Conservation (phyloP, 73 alveolate species). For the Halteria grandinella region DNA sequence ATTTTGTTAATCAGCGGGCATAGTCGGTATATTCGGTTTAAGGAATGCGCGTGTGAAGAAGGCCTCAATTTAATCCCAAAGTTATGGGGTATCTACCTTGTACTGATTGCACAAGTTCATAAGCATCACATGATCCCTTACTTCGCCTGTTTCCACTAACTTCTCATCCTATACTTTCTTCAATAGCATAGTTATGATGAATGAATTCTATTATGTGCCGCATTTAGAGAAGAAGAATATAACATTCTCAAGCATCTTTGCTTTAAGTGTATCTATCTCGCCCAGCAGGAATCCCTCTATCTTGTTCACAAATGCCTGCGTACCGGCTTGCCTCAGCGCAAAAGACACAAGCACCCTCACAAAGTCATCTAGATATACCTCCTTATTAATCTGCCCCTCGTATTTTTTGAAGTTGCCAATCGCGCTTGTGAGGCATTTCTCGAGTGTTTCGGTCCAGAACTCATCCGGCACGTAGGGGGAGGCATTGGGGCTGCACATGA, state of each 20-base stretch:
- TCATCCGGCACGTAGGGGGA: slow-evolving; percentile 10
- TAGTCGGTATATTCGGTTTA: background rate
- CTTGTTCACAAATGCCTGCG: background rate
- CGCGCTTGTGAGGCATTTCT: background rate
- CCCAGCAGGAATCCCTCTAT: slow-evolving; percentile 1
- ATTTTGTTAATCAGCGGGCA: slow-evolving; percentile 2
- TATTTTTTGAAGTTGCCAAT: slow-evolving; percentile 8
- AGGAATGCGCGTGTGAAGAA: background rate
- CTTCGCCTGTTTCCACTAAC: slow-evolving; percentile 12
- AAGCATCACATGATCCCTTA: slow-evolving; percentile 18
- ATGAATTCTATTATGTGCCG: background rate
- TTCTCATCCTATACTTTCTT: background rate
- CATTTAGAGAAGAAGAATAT: background rate
- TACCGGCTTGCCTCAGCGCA: background rate
- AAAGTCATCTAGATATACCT: slow-evolving; percentile 29
- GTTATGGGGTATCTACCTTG: background rate
- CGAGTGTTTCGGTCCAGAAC: slow-evolving; percentile 12
- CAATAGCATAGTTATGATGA: background rate
- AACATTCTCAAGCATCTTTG: slow-evolving; percentile 14
- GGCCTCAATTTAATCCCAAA: background rate
- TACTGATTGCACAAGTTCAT: background rate
- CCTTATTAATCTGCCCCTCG: slow-evolving; percentile 8
- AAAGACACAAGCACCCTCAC: slow-evolving; percentile 16
- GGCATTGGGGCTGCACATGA: background rate
- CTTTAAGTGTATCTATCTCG: background rate